Evolutionary conservation across 2,329 filamentous ascomycete genomes (phyloP).

Genomic region (Fusarium coffeatum): DNA sequence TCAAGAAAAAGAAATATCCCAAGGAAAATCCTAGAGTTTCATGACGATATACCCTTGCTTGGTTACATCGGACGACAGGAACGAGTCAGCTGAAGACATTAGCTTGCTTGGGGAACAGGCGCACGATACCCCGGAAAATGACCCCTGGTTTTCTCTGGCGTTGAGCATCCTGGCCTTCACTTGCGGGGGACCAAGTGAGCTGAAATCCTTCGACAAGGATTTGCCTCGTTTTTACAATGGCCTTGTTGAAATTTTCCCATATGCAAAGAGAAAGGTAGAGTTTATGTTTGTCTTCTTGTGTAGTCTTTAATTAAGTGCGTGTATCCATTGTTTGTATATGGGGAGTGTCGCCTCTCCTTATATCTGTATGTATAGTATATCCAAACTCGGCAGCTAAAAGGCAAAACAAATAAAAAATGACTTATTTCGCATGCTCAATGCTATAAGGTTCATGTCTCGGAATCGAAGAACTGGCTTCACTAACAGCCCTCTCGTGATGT

Average conservation of each 20-base stretch:
- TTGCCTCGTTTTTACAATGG: not conserved
- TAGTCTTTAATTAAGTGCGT: slow-evolving; percentile 16
- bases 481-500: slow-evolving; percentile 45
- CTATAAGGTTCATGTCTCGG: slow-evolving; percentile 32
- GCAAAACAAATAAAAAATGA: not conserved
- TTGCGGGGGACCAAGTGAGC: slow-evolving; percentile 7
- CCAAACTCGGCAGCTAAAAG: not conserved
- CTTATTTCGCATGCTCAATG: slow-evolving; percentile 38
- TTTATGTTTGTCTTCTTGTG: not conserved
- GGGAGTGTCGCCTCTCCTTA: slow-evolving; percentile 13
- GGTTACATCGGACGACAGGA: slow-evolving; percentile 4
- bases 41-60: not conserved
- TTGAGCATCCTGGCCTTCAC: slow-evolving; percentile 31
- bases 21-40: not conserved
- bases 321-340: slow-evolving; percentile 8
- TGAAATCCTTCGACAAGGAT: slow-evolving; percentile 1
- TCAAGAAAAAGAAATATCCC: not conserved
- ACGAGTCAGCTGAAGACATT: not conserved
- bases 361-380: slow-evolving; percentile 13
- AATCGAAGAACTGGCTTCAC: slow-evolving; percentile 44
- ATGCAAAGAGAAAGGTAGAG: not conserved
- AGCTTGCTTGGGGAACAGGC: not conserved
- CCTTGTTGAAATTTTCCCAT: not conserved
- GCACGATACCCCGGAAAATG: slow-evolving; percentile 17
- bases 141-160: slow-evolving; percentile 10